Base-by-base conservation (phyloP, 352 stramenopile genomes). In the Globisporangium cederbergense region DNA sequence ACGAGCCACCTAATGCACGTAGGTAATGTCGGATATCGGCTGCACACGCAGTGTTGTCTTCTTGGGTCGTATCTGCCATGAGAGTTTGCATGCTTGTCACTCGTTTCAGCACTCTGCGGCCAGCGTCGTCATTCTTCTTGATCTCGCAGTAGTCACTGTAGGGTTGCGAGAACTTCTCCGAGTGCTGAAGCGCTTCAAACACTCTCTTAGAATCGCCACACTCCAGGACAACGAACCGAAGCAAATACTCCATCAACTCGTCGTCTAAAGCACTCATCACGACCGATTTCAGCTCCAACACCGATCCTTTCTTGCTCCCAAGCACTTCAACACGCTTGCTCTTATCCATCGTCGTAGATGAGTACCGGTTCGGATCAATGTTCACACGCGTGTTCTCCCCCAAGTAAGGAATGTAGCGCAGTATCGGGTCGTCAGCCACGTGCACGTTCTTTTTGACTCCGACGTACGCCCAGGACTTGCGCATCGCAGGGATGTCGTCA, bases 331-430 rank as follows among this genome's bases (percentile, higher is more conserved):
- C 62, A 5, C 63, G 68, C 50, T 76, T 79, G 14, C 75, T 68
- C 61, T 89, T 85, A 64, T 79, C 76, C 34, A 91, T 81, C 4
- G 78, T 90, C 8, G 83, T 91, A 32, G 69, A 73, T 0, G 72
- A 66, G 43, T 91, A 91, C 0, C 78, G 71, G 40, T 86, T 76
- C 22, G 81, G 85, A 47, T 90, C 79, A 52, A 91, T 81, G 7
- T 75, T 69, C 60, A 91, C 61, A 3, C 62, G 68, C 4, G 72
- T 67, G 25, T 81, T 72, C 18, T 98, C 90, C 18, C 90, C 90
- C 65, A 98, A 82, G 67, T 97, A 97, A 3, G 92, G 92, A 9
- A 97, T 78, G 60, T 95, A 93, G 13, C 85, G 78, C 56, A 98
- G 70, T 38, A 95, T 79, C 4, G 82, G 76, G 57, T 97, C 85